Conservation (phyloP, 441 rosid species). For the Pelargonium fulgidum region DNA sequence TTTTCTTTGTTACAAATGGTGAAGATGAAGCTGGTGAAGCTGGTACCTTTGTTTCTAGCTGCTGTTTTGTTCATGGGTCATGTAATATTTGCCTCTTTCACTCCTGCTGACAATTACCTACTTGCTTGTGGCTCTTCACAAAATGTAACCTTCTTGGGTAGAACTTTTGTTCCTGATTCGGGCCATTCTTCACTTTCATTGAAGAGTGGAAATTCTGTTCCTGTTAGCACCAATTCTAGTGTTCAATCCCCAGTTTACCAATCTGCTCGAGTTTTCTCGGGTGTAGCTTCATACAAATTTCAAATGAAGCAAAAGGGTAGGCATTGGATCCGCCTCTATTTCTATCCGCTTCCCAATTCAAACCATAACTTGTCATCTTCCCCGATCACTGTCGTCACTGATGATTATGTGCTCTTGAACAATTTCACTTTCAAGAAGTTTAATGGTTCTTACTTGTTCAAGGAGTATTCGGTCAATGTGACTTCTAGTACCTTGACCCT, state of each 20-base stretch:
- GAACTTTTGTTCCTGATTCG: conserved; percentile 72
- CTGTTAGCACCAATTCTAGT: conserved; percentile 42
- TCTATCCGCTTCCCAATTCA: conserved; percentile 52
- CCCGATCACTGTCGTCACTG: conserved; percentile 53
- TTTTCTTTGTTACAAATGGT: conserved; percentile 21
- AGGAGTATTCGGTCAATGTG: conserved; percentile 81
- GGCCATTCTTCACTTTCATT: conserved; percentile 45
- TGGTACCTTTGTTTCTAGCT: conserved; percentile 31
- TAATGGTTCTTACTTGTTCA: conserved; percentile 54
- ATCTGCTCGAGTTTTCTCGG: conserved; percentile 73
- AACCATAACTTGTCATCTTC: conserved; percentile 52
- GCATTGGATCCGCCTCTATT: conserved; percentile 97
- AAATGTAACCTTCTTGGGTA: conserved; percentile 54
- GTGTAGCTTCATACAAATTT: conserved; percentile 63
- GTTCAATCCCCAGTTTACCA: conserved; percentile 51
- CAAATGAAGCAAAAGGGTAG: conserved; percentile 56
- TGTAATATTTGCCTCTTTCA: conserved; percentile 40
- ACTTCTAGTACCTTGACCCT: conserved; percentile 59
- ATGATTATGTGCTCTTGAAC: conserved; percentile 74
- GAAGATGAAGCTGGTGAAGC: conserved; percentile 40
- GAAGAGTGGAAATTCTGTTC: conserved; percentile 45
- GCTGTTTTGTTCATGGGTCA: conserved; percentile 31
- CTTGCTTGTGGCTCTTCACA: conserved; percentile 73
- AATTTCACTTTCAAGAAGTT: conserved; percentile 64
- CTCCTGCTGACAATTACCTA: conserved; percentile 69